Conservation (phyloP, 2,329 filamentous ascomycete species). For the Colletotrichum sp. region DNA sequence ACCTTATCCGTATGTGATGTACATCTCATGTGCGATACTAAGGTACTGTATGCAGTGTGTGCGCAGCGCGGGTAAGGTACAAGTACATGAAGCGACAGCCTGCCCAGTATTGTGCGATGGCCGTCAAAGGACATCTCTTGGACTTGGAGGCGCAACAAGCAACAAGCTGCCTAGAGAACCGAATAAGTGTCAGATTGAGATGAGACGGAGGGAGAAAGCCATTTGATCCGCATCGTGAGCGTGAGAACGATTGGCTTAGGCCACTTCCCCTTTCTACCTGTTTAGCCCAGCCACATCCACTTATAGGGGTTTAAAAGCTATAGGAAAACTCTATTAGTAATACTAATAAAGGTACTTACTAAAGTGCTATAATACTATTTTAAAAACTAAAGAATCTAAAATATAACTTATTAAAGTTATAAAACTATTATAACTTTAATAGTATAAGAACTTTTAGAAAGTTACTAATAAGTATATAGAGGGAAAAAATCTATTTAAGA, state of each 20-base stretch:
- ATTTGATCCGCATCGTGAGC: background rate
- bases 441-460: too few relatives aligned
- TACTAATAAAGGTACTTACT: too few relatives aligned
- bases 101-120: background rate
- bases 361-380: too few relatives aligned
- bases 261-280: too few relatives aligned
- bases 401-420: too few relatives aligned
- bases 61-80: background rate
- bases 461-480: too few relatives aligned
- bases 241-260: background rate
- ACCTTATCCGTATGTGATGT: background rate
- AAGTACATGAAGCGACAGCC: background rate
- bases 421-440: too few relatives aligned
- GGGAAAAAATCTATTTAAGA: too few relatives aligned
- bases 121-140: background rate
- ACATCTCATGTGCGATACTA: background rate
- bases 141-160: background rate
- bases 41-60: background rate
- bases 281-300: too few relatives aligned
- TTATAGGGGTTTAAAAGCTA: too few relatives aligned
- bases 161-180: background rate
- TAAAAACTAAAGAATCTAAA: too few relatives aligned
- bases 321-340: too few relatives aligned
- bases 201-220: background rate
- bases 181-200: background rate